Evolutionary conservation across 257 asterid species (phyloP), one percentile per base, ranked within the genome.

Genomic region (Datura wrightii): DNA sequence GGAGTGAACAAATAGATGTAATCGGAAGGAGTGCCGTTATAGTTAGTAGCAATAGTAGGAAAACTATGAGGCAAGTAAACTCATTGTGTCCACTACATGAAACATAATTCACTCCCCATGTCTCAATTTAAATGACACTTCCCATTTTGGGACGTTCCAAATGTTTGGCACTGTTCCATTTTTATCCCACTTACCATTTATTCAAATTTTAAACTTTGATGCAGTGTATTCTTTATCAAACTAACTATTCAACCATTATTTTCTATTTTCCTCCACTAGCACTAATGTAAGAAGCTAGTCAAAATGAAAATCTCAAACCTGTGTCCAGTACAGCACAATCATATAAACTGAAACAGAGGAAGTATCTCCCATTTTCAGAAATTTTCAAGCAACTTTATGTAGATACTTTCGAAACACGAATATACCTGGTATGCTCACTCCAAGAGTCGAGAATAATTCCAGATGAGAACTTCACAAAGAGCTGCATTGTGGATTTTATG

Each of bases 401-500:
- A 78, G 82, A 78, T 53, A 52, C 65, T 34, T 52, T 1, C 52
- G 63, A 34, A 52, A 52, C 1, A 31, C 31, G 1, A 52, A 14
- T 9, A 78, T 87, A 94, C 99, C 97, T 91, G 79, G 88, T 91
- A 89, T 59, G 88, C 91, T 97, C 99, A 84, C 85, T 90, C 99
- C 98, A 97, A 82, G 92, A 85, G 81, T 97, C 98, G 14, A 97
- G 91, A 87, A 97, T 86, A 50, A 97, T 88, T 84, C 96, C 98
- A 13, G 98, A 94, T 42, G 98, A 93, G 90, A 95, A 97, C 87
- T 94, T 95, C 89, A 97, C 84, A 85, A 91, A 95, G 59, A 97
- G 95, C 91, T 94, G 97, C 97, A 97, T 91, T 60, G 92, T 91
- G 87, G 98, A 91, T 89, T 92, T 95, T 78, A 94, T 90, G 89